phyloP scores from a whole-genome alignment of 345 rosid genomes.

The Eutrema japonicum region DNA sequence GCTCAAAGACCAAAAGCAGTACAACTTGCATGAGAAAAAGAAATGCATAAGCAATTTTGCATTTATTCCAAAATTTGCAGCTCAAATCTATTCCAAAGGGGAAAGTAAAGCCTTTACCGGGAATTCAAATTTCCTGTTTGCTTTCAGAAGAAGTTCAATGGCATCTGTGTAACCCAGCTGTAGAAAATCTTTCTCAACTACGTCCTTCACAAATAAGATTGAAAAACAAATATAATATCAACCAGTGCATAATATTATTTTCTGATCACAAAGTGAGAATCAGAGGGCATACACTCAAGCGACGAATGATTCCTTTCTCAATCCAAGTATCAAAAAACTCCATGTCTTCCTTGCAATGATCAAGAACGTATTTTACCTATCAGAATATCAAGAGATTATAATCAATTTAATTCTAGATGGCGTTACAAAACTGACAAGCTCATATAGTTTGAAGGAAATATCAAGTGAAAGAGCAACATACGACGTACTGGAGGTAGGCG shows the following conservation, averaged over 20 bases:
- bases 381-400: conserved; percentile 23
- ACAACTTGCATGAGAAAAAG: conserved; percentile 6
- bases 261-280: conserved; percentile 37
- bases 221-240: conserved; percentile 10
- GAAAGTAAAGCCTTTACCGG: conserved; percentile 57
- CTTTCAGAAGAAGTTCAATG: conserved; percentile 77
- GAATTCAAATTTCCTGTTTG: conserved; percentile 84
- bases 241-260: conserved; percentile 11
- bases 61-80: not conserved
- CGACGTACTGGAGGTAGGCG: conserved; percentile 99
- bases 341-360: conserved; percentile 98
- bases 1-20: not conserved
- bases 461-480: conserved; percentile 75
- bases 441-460: conserved; percentile 28
- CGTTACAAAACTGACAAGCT: conserved; percentile 26
- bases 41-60: not conserved
- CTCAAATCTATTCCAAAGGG: conserved; percentile 8
- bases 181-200: conserved; percentile 85
- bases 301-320: conserved; percentile 89
- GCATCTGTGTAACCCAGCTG: conserved; percentile 91
- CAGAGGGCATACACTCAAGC: conserved; percentile 74
- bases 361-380: conserved; percentile 86
- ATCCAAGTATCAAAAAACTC: conserved; percentile 96
- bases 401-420: conserved; percentile 15
- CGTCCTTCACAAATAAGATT: conserved; percentile 56